These are phyloP conservation scores for Dactylorhiza incarnata DNA, from an alignment of 106 monocot genomes.

Conservation along the genomic window DNA sequence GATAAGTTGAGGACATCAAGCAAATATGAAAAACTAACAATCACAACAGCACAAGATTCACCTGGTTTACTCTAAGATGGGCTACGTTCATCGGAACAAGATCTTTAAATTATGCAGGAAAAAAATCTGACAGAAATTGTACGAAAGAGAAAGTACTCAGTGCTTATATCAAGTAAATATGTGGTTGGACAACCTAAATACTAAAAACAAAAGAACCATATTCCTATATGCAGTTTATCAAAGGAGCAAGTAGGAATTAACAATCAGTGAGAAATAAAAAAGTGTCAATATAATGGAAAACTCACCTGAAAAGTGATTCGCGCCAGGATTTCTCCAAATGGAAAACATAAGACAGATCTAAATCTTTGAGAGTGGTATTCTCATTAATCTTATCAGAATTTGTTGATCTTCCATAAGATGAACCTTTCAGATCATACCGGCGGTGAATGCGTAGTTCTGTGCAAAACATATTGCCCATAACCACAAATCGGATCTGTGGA, in stretches of 20 bases:
- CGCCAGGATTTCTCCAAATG: slow-evolving; percentile 88
- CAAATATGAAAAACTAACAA: too few species aligned
- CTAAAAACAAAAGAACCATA: too few species aligned
- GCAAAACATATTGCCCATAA: slow-evolving; percentile 99
- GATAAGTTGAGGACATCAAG: too few species aligned
- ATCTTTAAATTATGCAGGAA: too few species aligned
- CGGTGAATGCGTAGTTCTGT: slow-evolving; percentile 81
- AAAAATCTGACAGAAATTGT: not conserved
- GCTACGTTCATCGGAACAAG: too few species aligned
- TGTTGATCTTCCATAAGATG: slow-evolving; percentile 77
- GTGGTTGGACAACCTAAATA: not conserved
- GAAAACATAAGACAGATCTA: slow-evolving; percentile 88
- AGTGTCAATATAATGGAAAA: not conserved
- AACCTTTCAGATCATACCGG: slow-evolving; percentile 90
- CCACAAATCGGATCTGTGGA: slow-evolving; percentile 87
- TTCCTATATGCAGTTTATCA: not conserved
- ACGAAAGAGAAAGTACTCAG: not conserved
- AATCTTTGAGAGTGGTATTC: slow-evolving; percentile 83
- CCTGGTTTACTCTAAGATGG: too few species aligned
- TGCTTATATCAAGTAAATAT: not conserved
- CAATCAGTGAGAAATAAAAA: not conserved
- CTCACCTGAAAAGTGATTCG: slow-evolving; percentile 80
- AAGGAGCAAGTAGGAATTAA: not conserved
- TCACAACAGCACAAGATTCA: too few species aligned
- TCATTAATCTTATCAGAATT: slow-evolving; percentile 53